Evolutionary conservation across 768 basidiomycete genomes (phyloP), one percentile per base, ranked within the genome.

Genomic region (Botryobasidium botryosum): DNA sequence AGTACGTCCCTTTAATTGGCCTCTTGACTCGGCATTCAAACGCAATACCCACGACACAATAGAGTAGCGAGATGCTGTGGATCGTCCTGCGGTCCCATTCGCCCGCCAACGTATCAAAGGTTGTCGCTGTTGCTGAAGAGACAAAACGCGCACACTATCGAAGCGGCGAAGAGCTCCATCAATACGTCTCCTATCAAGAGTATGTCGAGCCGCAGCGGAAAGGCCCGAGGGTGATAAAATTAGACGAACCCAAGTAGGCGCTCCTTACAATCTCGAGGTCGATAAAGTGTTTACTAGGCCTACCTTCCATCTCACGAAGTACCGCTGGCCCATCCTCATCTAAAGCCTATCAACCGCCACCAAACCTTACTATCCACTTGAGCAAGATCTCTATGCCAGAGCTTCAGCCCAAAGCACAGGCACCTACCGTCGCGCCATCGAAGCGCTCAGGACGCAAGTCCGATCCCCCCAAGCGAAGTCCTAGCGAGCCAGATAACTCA

Each of bases 381-480:
- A 83, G 82, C 66, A 87, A 87, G 66, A 84, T 88, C 39, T 66
- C 77, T 12, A 86, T 88, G 74, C 84, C 83, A 0, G 84, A 88
- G 56, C 68, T 88, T n/a, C n/a, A n/a, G n/a, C n/a, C n/a, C n/a
- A n/a, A n/a, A n/a, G n/a, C n/a, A n/a, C n/a, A n/a, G n/a, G n/a
- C n/a, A n/a, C n/a, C n/a, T n/a, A n/a, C n/a, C n/a, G n/a, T n/a
- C n/a, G n/a, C n/a, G n/a, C n/a, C n/a, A n/a, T n/a, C n/a, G n/a
- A n/a, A n/a, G n/a, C n/a, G n/a, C n/a, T n/a, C n/a, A n/a, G n/a
- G n/a, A n/a, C n/a, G n/a, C n/a, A n/a, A n/a, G n/a, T n/a, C n/a
- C n/a, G n/a, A n/a, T n/a, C n/a, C n/a, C n/a, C n/a, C n/a, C n/a
- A n/a, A n/a, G n/a, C n/a, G n/a, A n/a, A n/a, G n/a, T n/a, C n/a